These are phyloP conservation scores for Cicer pinnatifidum DNA, from an alignment of 306 rosid species.

Conservation along the genomic window DNA sequence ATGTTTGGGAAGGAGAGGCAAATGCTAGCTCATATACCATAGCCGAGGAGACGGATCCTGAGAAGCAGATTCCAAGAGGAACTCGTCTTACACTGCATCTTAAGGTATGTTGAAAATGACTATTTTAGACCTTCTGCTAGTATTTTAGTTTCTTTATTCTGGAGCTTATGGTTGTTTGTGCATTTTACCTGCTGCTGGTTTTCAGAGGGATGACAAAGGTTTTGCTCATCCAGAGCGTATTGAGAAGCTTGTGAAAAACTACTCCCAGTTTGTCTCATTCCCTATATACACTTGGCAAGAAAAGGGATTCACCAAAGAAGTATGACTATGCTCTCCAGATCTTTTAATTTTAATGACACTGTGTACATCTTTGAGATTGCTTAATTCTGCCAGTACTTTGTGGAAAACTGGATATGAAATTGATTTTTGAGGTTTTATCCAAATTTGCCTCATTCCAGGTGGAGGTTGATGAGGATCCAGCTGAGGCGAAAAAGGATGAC, in stretches of 20 bases:
- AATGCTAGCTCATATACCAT: constrained; percentile 92
- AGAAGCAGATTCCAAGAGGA: constrained; percentile 85
- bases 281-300: constrained; percentile 97
- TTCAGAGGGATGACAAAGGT: constrained; percentile 87
- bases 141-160: constrained; percentile 23
- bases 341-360: constrained; percentile 1
- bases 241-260: constrained; percentile 86
- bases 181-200: neutral
- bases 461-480: constrained; percentile 88
- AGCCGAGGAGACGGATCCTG: constrained; percentile 87
- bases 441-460: constrained; percentile 57
- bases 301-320: constrained; percentile 90
- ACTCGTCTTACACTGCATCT: constrained; percentile 82
- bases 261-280: constrained; percentile 93
- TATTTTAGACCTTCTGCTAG: neutral
- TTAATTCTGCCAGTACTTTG: neutral
- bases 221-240: constrained; percentile 90
- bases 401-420: neutral
- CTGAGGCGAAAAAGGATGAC: constrained; percentile 66
- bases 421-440: constrained; percentile 15
- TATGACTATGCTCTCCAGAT: constrained; percentile 36
- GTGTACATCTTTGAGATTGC: neutral
- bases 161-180: constrained; percentile 32
- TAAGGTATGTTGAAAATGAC: constrained; percentile 54
- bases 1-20: constrained; percentile 97